phyloP scores from a whole-genome alignment of 495 filamentous ascomycete species.

The Aspergillus funiculosus region DNA sequence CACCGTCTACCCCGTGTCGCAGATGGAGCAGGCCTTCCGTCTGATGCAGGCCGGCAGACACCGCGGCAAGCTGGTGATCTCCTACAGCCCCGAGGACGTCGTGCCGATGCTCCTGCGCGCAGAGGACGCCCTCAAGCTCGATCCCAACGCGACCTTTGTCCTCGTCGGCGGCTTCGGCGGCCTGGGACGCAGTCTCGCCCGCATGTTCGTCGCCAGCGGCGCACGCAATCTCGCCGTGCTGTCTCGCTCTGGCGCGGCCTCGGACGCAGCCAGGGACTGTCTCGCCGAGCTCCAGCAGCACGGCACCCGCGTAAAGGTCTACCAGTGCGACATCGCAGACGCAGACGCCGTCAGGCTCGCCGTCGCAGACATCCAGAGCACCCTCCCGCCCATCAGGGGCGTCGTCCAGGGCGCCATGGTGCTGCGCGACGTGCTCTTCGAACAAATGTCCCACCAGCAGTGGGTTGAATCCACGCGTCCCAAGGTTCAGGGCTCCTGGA shows the following conservation, averaged over 20 bases:
- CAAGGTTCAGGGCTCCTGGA: slow-evolving; percentile 41
- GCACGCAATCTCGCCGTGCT: background rate
- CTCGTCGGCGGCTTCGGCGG: background rate
- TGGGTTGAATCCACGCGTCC: slow-evolving; percentile 28
- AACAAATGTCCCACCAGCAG: slow-evolving; percentile 37
- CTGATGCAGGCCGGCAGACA: background rate
- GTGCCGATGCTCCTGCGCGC: background rate
- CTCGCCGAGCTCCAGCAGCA: background rate
- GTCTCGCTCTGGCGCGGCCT: background rate
- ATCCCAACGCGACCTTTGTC: background rate
- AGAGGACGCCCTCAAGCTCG: background rate
- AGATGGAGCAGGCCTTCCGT: slow-evolving; percentile 1
- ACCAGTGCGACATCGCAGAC: background rate
- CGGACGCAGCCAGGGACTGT: background rate
- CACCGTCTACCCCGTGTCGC: background rate
- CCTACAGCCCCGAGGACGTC: background rate
- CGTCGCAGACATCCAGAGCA: background rate
- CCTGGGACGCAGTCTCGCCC: background rate
- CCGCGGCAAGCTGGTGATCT: slow-evolving; percentile 7
- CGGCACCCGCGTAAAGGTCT: background rate
- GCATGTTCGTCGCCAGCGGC: background rate
- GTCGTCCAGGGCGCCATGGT: background rate
- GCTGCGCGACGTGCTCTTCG: background rate
- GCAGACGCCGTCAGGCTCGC: background rate
- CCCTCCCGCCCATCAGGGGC: background rate